phyloP scores from a whole-genome alignment of 495 filamentous ascomycete genomes.

The Penicillium waksmanii region DNA sequence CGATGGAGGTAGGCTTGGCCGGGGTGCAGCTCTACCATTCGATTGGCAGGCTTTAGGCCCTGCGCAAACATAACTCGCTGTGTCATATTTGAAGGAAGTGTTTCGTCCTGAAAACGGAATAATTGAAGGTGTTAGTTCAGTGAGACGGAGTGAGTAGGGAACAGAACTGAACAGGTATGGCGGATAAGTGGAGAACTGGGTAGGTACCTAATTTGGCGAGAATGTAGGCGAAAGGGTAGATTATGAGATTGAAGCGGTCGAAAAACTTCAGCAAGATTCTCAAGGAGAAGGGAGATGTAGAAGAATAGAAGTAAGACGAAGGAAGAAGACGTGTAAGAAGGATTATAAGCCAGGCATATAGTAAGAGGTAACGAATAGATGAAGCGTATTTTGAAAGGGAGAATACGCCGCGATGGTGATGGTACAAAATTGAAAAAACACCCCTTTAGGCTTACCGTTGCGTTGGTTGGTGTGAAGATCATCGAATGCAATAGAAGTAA shows the following conservation, averaged over 20 bases:
- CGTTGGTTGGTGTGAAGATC: too few species aligned
- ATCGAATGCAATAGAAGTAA: too few species aligned
- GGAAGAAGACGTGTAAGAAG: neutral
- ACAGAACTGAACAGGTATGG: neutral
- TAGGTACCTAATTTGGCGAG: neutral
- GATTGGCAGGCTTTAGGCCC: neutral
- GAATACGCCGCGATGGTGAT: too few species aligned
- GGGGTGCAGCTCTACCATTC: conserved; percentile 5
- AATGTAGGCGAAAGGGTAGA: too few species aligned
- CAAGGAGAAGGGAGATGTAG: neutral
- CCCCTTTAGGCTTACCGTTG: neutral
- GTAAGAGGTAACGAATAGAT: neutral
- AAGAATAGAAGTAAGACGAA: neutral
- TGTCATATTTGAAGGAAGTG: neutral
- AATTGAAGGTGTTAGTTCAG: too few species aligned
- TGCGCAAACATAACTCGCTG: neutral
- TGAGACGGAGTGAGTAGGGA: neutral
- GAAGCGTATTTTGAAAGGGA: neutral
- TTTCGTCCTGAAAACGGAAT: neutral
- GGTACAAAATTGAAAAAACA: neutral
- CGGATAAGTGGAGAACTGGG: neutral
- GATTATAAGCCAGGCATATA: neutral
- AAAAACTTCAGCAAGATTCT: too few species aligned
- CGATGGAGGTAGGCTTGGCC: conserved; percentile 18
- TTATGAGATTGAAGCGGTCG: too few species aligned